A percentile compares a stretch with the other conserved stretches of the same genome.
These are phyloP conservation scores for Malus sieversii DNA, from an alignment of 306 rosid species.

Conservation along the genomic window DNA sequence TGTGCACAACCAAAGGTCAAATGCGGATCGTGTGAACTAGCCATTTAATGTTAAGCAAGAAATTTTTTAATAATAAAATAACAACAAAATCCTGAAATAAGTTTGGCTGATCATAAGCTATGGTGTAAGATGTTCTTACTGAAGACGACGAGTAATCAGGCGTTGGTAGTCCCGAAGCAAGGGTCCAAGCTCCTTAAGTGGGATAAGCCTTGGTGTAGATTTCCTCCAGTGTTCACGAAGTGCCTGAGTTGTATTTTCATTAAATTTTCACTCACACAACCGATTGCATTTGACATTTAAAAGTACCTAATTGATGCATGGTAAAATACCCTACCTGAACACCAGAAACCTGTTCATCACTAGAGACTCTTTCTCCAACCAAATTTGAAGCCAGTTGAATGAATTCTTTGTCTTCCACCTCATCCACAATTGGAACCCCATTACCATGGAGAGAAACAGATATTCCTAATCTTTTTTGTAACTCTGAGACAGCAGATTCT, in stretches of 20 bases:
- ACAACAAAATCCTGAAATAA: neutral
- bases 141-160: constrained; percentile 35
- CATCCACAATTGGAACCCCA: constrained; percentile 50
- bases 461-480: constrained; percentile 59
- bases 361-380: constrained; percentile 40
- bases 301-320: neutral
- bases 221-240: constrained; percentile 79
- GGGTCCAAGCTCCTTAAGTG: constrained; percentile 81
- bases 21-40: neutral
- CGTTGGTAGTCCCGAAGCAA: constrained; percentile 88
- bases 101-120: neutral
- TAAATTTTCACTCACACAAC: neutral
- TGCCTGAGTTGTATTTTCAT: constrained; percentile 41
- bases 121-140: constrained; percentile 41
- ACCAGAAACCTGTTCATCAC: constrained; percentile 23
- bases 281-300: neutral
- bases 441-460: constrained; percentile 49
- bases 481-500: constrained; percentile 54
- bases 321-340: constrained; percentile 19
- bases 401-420: constrained; percentile 63
- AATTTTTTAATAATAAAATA: too few species aligned
- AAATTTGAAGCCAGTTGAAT: constrained; percentile 60
- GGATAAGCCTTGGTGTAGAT: constrained; percentile 55
- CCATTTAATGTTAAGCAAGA: neutral
- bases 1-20: neutral